These are phyloP conservation scores for Steccherinum ochraceum DNA, from an alignment of 768 basidiomycete genomes.

Conservation along the genomic window DNA sequence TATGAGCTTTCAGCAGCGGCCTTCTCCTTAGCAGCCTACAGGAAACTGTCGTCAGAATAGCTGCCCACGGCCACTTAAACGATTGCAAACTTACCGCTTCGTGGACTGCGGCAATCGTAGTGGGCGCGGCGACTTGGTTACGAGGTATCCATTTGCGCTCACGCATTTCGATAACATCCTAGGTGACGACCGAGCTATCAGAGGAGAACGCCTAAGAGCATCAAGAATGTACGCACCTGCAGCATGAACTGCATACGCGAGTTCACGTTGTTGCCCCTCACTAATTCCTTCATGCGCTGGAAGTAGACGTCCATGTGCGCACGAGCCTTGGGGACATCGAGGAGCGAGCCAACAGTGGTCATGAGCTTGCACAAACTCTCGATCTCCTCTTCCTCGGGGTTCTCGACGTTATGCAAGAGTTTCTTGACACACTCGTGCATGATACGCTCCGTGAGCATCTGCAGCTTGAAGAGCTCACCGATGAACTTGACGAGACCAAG, in stretches of 20 bases:
- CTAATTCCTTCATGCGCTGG: slow-evolving; percentile 78
- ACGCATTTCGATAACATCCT: slow-evolving; percentile 92
- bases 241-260: slow-evolving; percentile 95
- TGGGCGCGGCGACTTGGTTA: slow-evolving; percentile 67
- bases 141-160: slow-evolving; percentile 76
- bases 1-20: slow-evolving; percentile 53
- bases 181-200: slow-evolving; percentile 5
- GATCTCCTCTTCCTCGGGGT: slow-evolving; percentile 97
- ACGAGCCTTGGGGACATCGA: slow-evolving; percentile 77
- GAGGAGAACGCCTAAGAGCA: slow-evolving; percentile 5
- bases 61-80: too few relatives aligned
- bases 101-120: slow-evolving; percentile 86
- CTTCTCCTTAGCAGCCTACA: slow-evolving; percentile 84
- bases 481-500: slow-evolving; percentile 97
- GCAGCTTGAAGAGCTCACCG: slow-evolving; percentile 97
- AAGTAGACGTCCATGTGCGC: slow-evolving; percentile 94
- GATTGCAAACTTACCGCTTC: slow-evolving; percentile 54
- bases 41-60: neutral
- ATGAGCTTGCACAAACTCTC: slow-evolving; percentile 93
- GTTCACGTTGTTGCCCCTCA: slow-evolving; percentile 66
- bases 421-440: slow-evolving; percentile 99
- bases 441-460: slow-evolving; percentile 96
- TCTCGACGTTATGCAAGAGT: slow-evolving; percentile 85
- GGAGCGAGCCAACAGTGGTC: slow-evolving; percentile 76
- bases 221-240: slow-evolving; percentile 52